A percentile compares a stretch with the other conserved stretches of the same genome.
phyloP scores from a whole-genome alignment of 768 basidiomycete species.

The Trametes cingulata region DNA sequence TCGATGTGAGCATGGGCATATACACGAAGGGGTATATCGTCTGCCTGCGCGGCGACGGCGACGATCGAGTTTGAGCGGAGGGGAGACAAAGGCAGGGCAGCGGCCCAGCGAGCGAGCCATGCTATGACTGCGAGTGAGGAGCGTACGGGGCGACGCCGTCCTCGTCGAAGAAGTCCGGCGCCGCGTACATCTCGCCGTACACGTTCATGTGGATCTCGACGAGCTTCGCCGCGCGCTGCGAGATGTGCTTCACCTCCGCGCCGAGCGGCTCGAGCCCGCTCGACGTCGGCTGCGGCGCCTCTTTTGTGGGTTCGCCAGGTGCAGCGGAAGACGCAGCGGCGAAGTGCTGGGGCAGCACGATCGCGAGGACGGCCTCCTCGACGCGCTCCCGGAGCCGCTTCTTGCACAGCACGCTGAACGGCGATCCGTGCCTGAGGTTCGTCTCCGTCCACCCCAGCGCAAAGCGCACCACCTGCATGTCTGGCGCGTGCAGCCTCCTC shows the following conservation, averaged over 20 bases:
- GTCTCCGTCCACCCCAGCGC: constrained; percentile 73
- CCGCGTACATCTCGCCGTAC: constrained; percentile 77
- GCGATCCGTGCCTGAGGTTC: constrained; percentile 61
- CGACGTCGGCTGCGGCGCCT: constrained; percentile 33
- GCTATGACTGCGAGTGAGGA: not conserved
- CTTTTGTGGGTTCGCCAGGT: constrained; percentile 14
- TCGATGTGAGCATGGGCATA: not conserved
- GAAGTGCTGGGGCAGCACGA: constrained; percentile 27
- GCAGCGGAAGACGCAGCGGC: constrained; percentile 31
- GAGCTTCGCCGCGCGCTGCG: constrained; percentile 71
- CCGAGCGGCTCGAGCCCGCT: constrained; percentile 73
- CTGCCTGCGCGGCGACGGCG: not conserved
- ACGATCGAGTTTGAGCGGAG: not conserved
- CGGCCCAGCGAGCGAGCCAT: not conserved
- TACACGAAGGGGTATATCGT: constrained; percentile 10
- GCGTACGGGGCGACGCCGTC: not conserved
- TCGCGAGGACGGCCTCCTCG: constrained; percentile 24
- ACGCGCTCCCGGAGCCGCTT: constrained; percentile 46
- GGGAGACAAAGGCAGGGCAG: not conserved
- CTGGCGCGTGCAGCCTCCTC: constrained; percentile 40
- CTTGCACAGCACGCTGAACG: constrained; percentile 60
- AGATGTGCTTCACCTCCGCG: constrained; percentile 68
- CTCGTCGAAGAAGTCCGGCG: constrained; percentile 50
- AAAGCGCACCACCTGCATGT: constrained; percentile 53
- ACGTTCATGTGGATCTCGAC: constrained; percentile 74